Percentiles rank a stretch among this genome's conserved stretches.
Evolutionary conservation across 768 basidiomycete genomes (phyloP).

Genomic region (Pleurotus tuber-regium): DNA sequence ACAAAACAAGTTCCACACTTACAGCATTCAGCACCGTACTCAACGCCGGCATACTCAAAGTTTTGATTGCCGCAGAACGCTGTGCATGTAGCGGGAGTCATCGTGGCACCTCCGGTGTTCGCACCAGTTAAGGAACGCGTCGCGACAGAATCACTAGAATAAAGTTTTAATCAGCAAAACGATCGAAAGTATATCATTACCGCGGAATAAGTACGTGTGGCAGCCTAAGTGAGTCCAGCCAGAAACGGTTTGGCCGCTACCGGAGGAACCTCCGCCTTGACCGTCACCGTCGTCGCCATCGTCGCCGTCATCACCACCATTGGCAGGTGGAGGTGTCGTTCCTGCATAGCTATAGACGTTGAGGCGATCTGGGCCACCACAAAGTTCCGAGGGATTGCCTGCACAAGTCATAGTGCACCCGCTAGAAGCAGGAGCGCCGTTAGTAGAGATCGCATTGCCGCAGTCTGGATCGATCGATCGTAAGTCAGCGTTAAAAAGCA

Average conservation of each 20-base stretch:
- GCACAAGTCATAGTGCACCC: constrained; percentile 10
- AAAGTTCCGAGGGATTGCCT: neutral
- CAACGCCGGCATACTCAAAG: constrained; percentile 49
- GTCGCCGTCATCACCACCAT: neutral
- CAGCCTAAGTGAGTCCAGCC: constrained; percentile 1
- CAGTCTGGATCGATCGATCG: neutral
- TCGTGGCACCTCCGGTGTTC: neutral
- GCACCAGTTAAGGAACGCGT: constrained; percentile 2
- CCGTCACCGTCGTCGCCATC: neutral
- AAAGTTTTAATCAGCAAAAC: neutral
- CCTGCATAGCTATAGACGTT: constrained; percentile 5
- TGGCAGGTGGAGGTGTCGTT: neutral
- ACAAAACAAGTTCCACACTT: neutral
- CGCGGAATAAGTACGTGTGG: neutral
- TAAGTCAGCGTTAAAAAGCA: neutral
- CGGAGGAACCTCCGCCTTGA: neutral
- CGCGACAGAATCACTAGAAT: constrained; percentile 2
- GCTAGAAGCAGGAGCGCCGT: neutral
- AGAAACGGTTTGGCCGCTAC: neutral
- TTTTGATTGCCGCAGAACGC: constrained; percentile 14
- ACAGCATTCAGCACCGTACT: constrained; percentile 37
- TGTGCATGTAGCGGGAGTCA: constrained; percentile 21
- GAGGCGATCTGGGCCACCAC: constrained; percentile 8
- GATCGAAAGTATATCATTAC: too few relatives aligned
- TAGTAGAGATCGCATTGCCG: constrained; percentile 5